These are phyloP conservation scores for Thielaviopsis ethacetica DNA, from an alignment of 2,329 filamentous ascomycete species.

Conservation along the genomic window DNA sequence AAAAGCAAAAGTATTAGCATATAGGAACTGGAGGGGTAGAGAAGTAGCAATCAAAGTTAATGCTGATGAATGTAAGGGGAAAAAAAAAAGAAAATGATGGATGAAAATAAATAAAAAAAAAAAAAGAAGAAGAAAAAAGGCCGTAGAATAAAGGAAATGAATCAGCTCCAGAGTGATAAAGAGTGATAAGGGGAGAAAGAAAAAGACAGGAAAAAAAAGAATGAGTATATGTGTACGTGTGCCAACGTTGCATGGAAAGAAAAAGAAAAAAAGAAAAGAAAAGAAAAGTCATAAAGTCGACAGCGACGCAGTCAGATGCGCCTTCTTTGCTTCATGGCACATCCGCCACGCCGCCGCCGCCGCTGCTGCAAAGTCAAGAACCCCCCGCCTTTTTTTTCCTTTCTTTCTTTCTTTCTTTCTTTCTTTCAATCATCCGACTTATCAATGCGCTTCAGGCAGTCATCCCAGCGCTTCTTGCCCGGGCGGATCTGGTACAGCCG, in stretches of 20 bases:
- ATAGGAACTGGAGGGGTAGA: no score
- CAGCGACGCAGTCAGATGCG: no score
- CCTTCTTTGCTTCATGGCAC: no score
- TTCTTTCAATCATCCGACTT: slow-evolving; percentile 14
- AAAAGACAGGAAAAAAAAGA: no score
- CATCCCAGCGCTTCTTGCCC: slow-evolving; percentile 63
- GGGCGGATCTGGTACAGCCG: slow-evolving; percentile 80
- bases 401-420: no score
- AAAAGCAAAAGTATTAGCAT: no score
- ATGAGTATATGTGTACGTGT: no score
- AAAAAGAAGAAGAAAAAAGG: neutral
- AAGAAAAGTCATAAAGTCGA: no score
- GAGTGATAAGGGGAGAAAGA: neutral
- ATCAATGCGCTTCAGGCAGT: slow-evolving; percentile 29
- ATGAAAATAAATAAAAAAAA: neutral
- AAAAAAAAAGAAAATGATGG: neutral
- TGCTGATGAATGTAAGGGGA: no score
- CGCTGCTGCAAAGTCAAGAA: neutral
- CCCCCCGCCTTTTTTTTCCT: neutral
- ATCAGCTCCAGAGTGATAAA: neutral
- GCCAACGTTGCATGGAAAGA: neutral
- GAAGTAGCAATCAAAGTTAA: neutral
- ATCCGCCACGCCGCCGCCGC: no score
- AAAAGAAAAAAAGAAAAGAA: no score
- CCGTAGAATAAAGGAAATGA: neutral